Evolutionary conservation across 352 stramenopile genomes (phyloP).

Genomic region (Pythium phragmiticola): DNA sequence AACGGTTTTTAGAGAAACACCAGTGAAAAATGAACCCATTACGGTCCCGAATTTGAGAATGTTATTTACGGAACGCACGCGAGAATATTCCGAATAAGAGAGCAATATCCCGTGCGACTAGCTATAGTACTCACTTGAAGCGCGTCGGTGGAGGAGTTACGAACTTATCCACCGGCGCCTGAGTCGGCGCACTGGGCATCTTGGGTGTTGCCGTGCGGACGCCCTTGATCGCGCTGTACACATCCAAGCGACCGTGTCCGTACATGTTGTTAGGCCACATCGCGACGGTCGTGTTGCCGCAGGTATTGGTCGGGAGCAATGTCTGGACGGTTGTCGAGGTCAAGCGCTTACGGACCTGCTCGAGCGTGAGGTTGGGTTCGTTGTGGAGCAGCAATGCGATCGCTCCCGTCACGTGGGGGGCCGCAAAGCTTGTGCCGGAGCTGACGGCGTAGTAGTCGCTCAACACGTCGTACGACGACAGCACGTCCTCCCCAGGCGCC

Average conservation of each 20-base stretch:
- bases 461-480: constrained; percentile 21
- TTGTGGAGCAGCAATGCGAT: constrained; percentile 24
- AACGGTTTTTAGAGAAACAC: neutral
- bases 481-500: constrained; percentile 23
- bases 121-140: neutral
- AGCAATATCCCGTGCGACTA: neutral
- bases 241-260: constrained; percentile 2
- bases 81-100: neutral
- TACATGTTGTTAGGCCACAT: constrained; percentile 13
- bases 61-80: neutral
- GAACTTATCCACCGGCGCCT: neutral
- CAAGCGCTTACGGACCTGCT: constrained; percentile 5
- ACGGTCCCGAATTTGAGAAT: constrained; percentile 15
- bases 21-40: constrained; percentile 20
- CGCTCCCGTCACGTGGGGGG: constrained; percentile 27
- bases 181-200: neutral
- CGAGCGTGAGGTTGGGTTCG: constrained; percentile 14
- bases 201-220: neutral
- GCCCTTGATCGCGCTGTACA: neutral
- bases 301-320: neutral
- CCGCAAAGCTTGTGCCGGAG: constrained; percentile 26
- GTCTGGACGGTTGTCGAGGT: neutral
- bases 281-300: neutral
- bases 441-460: constrained; percentile 27
- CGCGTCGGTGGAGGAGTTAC: neutral